These are phyloP conservation scores for Sclerospora graminicola DNA, from an alignment of 352 stramenopile genomes.

Conservation along the genomic window DNA sequence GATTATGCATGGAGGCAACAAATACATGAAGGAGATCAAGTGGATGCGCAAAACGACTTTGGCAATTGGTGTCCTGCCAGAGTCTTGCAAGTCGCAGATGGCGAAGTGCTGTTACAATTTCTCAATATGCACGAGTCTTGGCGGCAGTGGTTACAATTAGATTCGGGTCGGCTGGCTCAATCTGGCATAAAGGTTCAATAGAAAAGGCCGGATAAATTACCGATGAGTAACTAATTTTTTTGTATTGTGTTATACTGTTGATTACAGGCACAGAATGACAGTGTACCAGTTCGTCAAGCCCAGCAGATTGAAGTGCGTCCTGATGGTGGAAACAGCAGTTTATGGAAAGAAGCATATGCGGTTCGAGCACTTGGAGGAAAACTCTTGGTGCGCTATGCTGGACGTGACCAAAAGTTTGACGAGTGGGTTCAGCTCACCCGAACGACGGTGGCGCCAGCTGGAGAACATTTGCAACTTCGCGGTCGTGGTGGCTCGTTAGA, in stretches of 20 bases:
- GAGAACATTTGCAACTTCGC: constrained; percentile 43
- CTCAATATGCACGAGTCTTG: constrained; percentile 79
- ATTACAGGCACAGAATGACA: constrained; percentile 43
- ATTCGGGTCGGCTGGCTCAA: constrained; percentile 52
- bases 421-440: constrained; percentile 63
- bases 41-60: constrained; percentile 77
- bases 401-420: constrained; percentile 54
- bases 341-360: constrained; percentile 62
- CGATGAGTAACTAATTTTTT: neutral
- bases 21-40: constrained; percentile 43
- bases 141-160: constrained; percentile 50
- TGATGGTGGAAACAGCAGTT: constrained; percentile 18
- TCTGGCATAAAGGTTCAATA: constrained; percentile 40
- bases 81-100: constrained; percentile 45
- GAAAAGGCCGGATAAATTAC: neutral
- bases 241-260: neutral
- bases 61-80: constrained; percentile 75
- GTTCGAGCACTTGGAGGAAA: constrained; percentile 32
- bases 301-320: constrained; percentile 63
- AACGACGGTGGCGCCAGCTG: constrained; percentile 36
- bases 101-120: constrained; percentile 57
- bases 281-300: constrained; percentile 42
- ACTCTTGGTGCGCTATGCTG: constrained; percentile 57
- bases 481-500: constrained; percentile 15
- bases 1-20: constrained; percentile 65